These are phyloP conservation scores for Dillenia suffruticosa DNA, from an alignment of 164 flowering plant species.

Conservation along the genomic window DNA sequence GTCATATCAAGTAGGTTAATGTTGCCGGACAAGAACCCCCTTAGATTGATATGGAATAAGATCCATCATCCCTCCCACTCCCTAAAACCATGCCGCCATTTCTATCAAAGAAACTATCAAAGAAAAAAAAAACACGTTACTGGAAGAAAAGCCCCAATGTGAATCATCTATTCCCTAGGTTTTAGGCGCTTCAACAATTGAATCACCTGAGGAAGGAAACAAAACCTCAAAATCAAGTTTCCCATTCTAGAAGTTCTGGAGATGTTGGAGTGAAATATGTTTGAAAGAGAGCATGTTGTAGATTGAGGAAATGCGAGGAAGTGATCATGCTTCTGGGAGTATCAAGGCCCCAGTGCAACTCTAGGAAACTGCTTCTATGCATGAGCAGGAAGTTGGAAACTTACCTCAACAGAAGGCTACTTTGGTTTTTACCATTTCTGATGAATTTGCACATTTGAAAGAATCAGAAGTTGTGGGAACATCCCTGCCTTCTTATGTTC, in stretches of 20 bases:
- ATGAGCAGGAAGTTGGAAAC: constrained; percentile 15
- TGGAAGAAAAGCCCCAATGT: neutral
- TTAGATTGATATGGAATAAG: no score
- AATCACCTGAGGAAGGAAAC: constrained; percentile 17
- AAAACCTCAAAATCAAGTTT: constrained; percentile 13
- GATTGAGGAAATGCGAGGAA: constrained; percentile 13
- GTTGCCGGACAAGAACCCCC: no score
- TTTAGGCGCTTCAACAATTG: constrained; percentile 3
- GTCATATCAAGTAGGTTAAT: no score
- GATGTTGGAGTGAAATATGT: constrained; percentile 9
- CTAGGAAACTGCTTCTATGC: constrained; percentile 11
- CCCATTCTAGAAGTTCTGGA: constrained; percentile 9
- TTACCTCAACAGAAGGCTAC: constrained; percentile 10
- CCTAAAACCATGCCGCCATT: neutral
- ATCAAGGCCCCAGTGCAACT: constrained; percentile 12
- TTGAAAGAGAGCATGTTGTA: constrained; percentile 2
- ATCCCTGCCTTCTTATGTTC: constrained; percentile 11
- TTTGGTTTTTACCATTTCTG: constrained; percentile 14
- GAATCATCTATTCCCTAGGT: constrained; percentile 19
- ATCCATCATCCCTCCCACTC: no score
- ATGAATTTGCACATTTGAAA: constrained; percentile 4
- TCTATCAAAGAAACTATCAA: neutral
- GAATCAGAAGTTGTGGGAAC: constrained; percentile 12
- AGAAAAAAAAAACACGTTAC: neutral
- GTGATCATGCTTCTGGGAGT: constrained; percentile 7